Evolutionary conservation across 495 filamentous ascomycete genomes (phyloP).

Genomic region (Parachaetomium inaequale): DNA sequence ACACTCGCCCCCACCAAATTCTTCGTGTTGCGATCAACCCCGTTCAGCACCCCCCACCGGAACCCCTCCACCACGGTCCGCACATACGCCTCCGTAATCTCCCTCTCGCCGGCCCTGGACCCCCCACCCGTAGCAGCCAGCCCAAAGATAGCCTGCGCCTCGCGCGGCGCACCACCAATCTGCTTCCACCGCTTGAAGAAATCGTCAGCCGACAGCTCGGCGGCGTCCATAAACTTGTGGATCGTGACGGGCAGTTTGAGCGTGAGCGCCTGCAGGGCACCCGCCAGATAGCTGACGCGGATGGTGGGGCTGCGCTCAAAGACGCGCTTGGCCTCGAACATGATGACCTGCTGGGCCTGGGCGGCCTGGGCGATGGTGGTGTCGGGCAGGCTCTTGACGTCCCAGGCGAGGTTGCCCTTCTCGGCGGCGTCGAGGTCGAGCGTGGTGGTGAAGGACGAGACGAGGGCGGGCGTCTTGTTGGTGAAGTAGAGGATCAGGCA

Average conservation of each 20-base stretch:
- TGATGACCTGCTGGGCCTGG: conserved; percentile 90
- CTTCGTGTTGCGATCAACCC: conserved; percentile 83
- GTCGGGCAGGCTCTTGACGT: conserved; percentile 86
- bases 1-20: conserved; percentile 95
- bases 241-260: conserved; percentile 83
- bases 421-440: conserved; percentile 73
- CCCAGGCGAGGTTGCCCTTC: conserved; percentile 66
- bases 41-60: conserved; percentile 79
- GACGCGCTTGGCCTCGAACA: conserved; percentile 80
- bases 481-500: conserved; percentile 94
- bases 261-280: conserved; percentile 88
- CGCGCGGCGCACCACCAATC: conserved; percentile 82
- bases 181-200: conserved; percentile 99
- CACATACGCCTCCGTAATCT: conserved; percentile 57
- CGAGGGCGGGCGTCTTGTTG: conserved; percentile 80
- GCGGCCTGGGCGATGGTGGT: conserved; percentile 65
- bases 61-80: conserved; percentile 70
- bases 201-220: conserved; percentile 76
- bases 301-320: conserved; percentile 88
- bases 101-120: conserved; percentile 36
- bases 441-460: conserved; percentile 90
- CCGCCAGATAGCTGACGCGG: conserved; percentile 88
- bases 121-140: conserved; percentile 48
- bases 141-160: conserved; percentile 82
- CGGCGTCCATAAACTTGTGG: conserved; percentile 95